phyloP scores from a whole-genome alignment of 116 monocot species.

The Phalaenopsis hybrid region DNA sequence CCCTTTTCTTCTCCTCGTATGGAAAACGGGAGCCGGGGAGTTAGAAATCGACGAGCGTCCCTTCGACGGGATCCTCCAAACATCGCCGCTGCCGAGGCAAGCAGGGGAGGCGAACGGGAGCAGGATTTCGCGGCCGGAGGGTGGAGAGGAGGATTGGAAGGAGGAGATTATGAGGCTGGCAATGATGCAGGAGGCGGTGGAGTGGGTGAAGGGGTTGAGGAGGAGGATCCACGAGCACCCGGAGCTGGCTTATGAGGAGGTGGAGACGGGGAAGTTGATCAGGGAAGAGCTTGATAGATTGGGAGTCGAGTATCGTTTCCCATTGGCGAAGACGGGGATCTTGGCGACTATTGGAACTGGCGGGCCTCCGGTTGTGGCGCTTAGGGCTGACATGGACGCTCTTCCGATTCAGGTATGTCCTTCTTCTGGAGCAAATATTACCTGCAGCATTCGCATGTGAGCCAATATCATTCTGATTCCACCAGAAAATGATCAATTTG shows the following conservation, averaged over 20 bases:
- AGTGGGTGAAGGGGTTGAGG: too few relatives aligned
- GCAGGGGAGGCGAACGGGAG: slow-evolving; percentile 1
- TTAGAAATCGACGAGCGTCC: not conserved
- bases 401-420: slow-evolving; percentile 63
- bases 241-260: too few relatives aligned
- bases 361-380: slow-evolving; percentile 48
- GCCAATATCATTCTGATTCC: too few relatives aligned
- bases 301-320: slow-evolving; percentile 37
- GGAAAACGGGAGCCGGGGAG: not conserved
- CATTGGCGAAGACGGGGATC: slow-evolving; percentile 55
- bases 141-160: not conserved
- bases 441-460: not conserved
- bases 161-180: slow-evolving; percentile 27
- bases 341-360: slow-evolving; percentile 59
- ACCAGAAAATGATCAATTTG: too few relatives aligned
- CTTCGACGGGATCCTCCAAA: not conserved
- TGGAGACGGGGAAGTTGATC: slow-evolving; percentile 32
- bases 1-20: not conserved
- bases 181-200: not conserved
- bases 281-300: slow-evolving; percentile 50
- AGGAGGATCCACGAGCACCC: too few relatives aligned
- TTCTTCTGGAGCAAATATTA: not conserved
- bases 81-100: not conserved
- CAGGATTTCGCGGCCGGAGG: not conserved
- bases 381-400: slow-evolving; percentile 91